Evolutionary conservation across 768 basidiomycete species (phyloP).

Genomic region (Daedaleopsis nitida): DNA sequence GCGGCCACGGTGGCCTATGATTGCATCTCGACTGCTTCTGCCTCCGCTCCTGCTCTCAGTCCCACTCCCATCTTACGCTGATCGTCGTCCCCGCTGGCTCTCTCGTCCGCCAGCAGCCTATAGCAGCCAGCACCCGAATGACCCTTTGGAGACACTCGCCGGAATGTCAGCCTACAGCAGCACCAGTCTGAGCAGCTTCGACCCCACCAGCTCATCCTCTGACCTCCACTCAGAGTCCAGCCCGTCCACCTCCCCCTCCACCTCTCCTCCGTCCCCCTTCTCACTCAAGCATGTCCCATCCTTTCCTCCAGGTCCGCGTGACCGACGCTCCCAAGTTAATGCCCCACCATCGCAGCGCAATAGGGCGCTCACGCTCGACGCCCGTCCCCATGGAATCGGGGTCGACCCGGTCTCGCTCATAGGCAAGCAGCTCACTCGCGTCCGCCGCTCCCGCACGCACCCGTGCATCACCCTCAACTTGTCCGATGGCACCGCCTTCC

Average conservation of each 20-base stretch:
- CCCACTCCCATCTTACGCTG: neutral
- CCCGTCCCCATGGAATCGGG: constrained; percentile 17
- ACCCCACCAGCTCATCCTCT: constrained; percentile 10
- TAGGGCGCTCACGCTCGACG: neutral
- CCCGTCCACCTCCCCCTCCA: constrained; percentile 15
- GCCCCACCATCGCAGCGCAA: neutral
- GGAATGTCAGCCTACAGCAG: constrained; percentile 22
- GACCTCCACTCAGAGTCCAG: constrained; percentile 3
- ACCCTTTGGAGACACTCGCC: neutral
- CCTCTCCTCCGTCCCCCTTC: constrained; percentile 10
- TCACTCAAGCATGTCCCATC: constrained; percentile 3
- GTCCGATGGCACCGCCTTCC: constrained; percentile 37
- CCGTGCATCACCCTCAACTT: constrained; percentile 40
- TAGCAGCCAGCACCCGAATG: neutral
- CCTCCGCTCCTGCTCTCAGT: neutral
- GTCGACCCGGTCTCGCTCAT: constrained; percentile 33
- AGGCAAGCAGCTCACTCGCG: constrained; percentile 34
- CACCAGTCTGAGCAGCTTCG: constrained; percentile 20
- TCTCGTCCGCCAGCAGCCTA: neutral
- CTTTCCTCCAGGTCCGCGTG: neutral
- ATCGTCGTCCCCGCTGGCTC: constrained; percentile 5
- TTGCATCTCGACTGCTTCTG: constrained; percentile 12
- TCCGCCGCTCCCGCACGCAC: constrained; percentile 35
- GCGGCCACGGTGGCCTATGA: constrained; percentile 14
- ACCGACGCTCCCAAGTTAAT: neutral